These are phyloP conservation scores for Malus sieversii DNA, from an alignment of 306 rosid species.

Conservation along the genomic window DNA sequence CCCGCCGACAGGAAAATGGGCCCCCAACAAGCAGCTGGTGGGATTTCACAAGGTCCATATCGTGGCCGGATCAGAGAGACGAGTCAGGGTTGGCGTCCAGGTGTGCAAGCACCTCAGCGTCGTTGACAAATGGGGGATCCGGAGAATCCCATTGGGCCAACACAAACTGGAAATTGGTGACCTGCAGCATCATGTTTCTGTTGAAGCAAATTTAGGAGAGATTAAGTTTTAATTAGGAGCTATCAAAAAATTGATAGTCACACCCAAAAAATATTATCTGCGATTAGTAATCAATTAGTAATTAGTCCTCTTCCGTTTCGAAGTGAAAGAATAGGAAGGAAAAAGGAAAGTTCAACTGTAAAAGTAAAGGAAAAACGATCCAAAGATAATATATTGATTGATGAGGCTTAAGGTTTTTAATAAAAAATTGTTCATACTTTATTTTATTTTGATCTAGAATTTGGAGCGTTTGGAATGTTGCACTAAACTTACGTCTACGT, in stretches of 20 bases:
- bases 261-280: not conserved
- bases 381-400: not conserved
- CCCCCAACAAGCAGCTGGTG: constrained; percentile 41
- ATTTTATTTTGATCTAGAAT: too few relatives aligned
- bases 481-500: too few relatives aligned
- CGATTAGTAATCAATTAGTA: not conserved
- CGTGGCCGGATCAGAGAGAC: constrained; percentile 36
- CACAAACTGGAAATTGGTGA: constrained; percentile 74
- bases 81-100: constrained; percentile 42
- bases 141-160: constrained; percentile 73
- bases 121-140: constrained; percentile 65
- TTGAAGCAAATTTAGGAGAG: constrained; percentile 26
- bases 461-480: too few relatives aligned
- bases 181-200: constrained; percentile 44
- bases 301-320: not conserved
- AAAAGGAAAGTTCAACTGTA: not conserved
- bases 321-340: not conserved
- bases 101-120: constrained; percentile 64
- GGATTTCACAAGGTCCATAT: constrained; percentile 55
- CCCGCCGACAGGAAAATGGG: constrained; percentile 47
- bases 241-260: constrained; percentile 15
- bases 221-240: constrained; percentile 13
- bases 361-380: not conserved
- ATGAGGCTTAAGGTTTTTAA: not conserved
- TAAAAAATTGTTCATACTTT: not conserved